Evolutionary conservation across 192 early-diverging fungal species (phyloP), one percentile per base, ranked within the genome.

Genomic region (Funneliformis geosporum): DNA sequence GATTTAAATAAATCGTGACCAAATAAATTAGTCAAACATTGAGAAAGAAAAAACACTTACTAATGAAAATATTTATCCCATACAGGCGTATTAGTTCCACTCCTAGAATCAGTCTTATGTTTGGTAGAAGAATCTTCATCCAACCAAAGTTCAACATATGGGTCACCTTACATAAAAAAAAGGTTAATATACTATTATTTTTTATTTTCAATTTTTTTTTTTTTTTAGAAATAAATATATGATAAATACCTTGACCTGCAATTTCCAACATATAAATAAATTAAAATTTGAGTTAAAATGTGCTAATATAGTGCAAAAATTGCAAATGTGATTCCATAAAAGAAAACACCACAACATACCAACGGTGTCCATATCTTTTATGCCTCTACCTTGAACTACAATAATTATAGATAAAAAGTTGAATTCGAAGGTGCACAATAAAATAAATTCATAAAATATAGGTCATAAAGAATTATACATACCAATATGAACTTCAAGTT

Each of bases 1-100:
- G 27, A 27, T 9, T 65, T 65, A 65, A 27, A 27, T 12, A 9
- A 33, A 28, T 1, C 0, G 10, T 9, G 0, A 33, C 3, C 5
- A 11, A 65, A 3, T 33, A 33, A 65, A 33, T n/a, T 25, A 10
- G 16, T 18, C 55, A 65, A 65, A 33, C 5, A 65, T 4, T 8
- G 5, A 28, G 5, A 14, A 65, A 23, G 2, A 5, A 21, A 1
- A 65, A 28, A 28, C 25, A 65, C 62, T 65, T 12, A 65, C 62
- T 65, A 65, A 65, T 65, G 62, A 2, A 65, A 65, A 25, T 27
- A 14, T 27, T 65, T 25, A 21, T 65, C 62, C 62, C 62, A 65
- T 27, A 65, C 62, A 28, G 62, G 62, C 8, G 62, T 65, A 11
- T 23, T 12, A 33, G 62, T 65, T 65, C 62, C 62, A 65, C 28